Evolutionary conservation across 768 basidiomycete species (phyloP).

Genomic region (Lentinula sp.): DNA sequence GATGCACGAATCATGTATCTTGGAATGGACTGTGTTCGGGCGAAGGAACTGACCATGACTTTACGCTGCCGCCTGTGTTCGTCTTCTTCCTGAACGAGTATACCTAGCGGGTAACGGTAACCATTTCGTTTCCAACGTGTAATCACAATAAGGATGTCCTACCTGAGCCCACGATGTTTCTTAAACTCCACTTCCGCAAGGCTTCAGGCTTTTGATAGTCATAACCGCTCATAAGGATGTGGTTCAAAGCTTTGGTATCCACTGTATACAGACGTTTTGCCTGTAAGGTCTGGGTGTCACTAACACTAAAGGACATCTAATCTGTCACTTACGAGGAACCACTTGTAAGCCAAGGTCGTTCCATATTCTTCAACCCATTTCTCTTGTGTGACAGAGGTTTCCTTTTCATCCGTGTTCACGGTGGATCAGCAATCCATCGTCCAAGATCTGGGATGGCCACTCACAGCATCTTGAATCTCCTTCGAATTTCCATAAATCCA

Average conservation of each 20-base stretch:
- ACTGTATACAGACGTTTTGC: constrained; percentile 32
- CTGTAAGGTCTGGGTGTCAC: constrained; percentile 12
- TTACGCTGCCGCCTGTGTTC: constrained; percentile 39
- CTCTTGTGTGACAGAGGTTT: constrained; percentile 18
- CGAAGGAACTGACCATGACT: constrained; percentile 28
- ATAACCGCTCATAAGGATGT: constrained; percentile 36
- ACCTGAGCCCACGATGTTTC: constrained; percentile 29
- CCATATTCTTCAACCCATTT: constrained; percentile 34
- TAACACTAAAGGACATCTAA: too few relatives aligned
- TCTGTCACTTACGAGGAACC: constrained; percentile 24
- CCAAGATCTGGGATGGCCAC: not conserved
- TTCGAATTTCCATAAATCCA: constrained; percentile 28
- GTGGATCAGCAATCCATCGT: not conserved
- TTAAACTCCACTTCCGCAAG: constrained; percentile 15
- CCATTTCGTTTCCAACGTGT: not conserved
- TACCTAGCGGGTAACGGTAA: constrained; percentile 26
- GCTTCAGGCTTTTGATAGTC: constrained; percentile 35
- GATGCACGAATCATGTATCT: too few relatives aligned
- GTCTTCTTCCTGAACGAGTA: constrained; percentile 44
- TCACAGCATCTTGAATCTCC: constrained; percentile 20
- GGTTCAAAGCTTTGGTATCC: constrained; percentile 41
- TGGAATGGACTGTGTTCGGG: not conserved
- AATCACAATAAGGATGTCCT: not conserved
- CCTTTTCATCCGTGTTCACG: not conserved
- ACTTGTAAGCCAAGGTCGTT: constrained; percentile 22